Base-by-base conservation (phyloP, 257 asterid species). In the Fraxinus anomala region DNA sequence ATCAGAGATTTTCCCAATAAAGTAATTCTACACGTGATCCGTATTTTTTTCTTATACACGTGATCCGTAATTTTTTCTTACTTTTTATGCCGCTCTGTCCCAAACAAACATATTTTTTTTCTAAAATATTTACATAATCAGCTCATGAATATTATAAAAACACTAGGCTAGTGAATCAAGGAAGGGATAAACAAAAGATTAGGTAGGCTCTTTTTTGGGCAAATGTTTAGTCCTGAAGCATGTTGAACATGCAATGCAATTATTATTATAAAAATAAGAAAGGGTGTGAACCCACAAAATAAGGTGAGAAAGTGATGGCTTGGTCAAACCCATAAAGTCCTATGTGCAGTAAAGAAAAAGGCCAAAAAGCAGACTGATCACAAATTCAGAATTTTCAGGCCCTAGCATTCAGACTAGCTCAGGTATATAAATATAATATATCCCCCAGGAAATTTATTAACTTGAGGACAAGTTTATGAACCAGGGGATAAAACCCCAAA, bases 401-500 rank as follows among this genome's bases (percentile, higher is more conserved):
- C 10, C 81, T 82, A 88, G 91, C 80, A 79, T 85, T 79, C 93
- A 92, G 88, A 86, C 86, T 91, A 87, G 92, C 89, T 85, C 82
- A 81, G 83, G 80, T 84, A 84, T 86, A 75, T 76, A 31, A 9
- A 40, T 10, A 42, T 42, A 42, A 11, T 42, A 11, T 42, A 42
- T 13, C 4, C 17, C 75, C 77, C 73, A 74, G 34, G 70, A 76
- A 24, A 39, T 39, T 37, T 37, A 37, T 37, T 39, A 39, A 4
- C 12, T 39, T 39, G 12, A 39, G 44, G 44, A 39, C 44, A 39
- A 39, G 72, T 54, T 51, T 75, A 68, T 40, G 21, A 34, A 78
- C 72, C 75, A 73, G 16, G 44, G 68, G 77, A 44, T 26, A 44
- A 74, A 44, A 79, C 75, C 61, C 85, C 76, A 72, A 61, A 72